Evolutionary conservation across 2,329 filamentous ascomycete species (phyloP).

Genomic region (Apiospora sp.): DNA sequence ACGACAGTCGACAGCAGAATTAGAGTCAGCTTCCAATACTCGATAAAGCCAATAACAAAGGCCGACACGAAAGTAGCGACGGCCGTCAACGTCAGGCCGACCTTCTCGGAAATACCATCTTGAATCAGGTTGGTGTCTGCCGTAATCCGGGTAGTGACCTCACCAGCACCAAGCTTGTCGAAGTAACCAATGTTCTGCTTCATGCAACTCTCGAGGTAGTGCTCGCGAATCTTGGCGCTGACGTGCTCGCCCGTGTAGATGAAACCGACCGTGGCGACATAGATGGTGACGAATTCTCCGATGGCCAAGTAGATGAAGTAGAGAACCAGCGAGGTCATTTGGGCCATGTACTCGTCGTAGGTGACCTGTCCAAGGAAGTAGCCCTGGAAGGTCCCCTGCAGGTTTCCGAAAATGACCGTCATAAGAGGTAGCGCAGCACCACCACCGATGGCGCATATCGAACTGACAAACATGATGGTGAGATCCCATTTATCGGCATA

Average conservation of each 20-base stretch:
- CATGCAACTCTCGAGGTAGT: slow-evolving; percentile 85
- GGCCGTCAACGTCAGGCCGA: slow-evolving; percentile 78
- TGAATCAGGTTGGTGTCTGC: slow-evolving; percentile 93
- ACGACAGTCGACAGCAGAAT: slow-evolving; percentile 86
- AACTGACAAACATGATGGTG: slow-evolving; percentile 67
- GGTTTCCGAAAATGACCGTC: slow-evolving; percentile 81
- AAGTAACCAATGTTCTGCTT: slow-evolving; percentile 92
- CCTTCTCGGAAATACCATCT: slow-evolving; percentile 91
- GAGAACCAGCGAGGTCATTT: slow-evolving; percentile 71
- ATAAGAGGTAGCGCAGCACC: slow-evolving; percentile 82
- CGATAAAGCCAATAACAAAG: slow-evolving; percentile 89
- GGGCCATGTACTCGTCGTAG: slow-evolving; percentile 63
- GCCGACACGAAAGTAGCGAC: slow-evolving; percentile 85
- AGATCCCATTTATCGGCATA: slow-evolving; percentile 74
- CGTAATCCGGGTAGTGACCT: slow-evolving; percentile 93
- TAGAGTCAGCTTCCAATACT: slow-evolving; percentile 91
- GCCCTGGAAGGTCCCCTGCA: slow-evolving; percentile 75
- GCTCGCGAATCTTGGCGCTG: slow-evolving; percentile 78
- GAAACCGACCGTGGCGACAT: slow-evolving; percentile 85
- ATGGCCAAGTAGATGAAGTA: slow-evolving; percentile 89
- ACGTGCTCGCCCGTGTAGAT: slow-evolving; percentile 88
- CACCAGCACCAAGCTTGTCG: slow-evolving; percentile 90
- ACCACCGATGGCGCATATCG: slow-evolving; percentile 72
- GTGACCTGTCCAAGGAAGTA: slow-evolving; percentile 58
- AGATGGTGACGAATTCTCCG: slow-evolving; percentile 79